Conservation (phyloP, 2,329 filamentous ascomycete species). For the Sarocladium brachiariae region DNA sequence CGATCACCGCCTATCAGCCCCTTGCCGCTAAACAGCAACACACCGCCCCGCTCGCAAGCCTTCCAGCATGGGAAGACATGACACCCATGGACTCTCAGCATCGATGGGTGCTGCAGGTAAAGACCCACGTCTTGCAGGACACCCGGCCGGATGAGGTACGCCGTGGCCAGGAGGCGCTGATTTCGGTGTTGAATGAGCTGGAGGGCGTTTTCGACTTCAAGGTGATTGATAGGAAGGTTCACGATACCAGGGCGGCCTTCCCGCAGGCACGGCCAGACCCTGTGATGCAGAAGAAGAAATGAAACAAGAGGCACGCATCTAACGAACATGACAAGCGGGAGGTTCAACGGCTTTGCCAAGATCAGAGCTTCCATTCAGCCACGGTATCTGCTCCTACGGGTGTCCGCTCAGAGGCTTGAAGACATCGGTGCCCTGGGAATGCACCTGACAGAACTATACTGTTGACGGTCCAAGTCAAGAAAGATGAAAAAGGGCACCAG, state of each 20-base stretch:
- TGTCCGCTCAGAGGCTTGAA: too few relatives aligned
- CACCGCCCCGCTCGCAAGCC: constrained; percentile 16
- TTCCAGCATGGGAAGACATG: constrained; percentile 42
- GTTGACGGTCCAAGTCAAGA: too few relatives aligned
- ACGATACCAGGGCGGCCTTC: constrained; percentile 41
- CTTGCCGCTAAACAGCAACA: constrained; percentile 18
- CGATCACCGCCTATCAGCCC: constrained; percentile 24
- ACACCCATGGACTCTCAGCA: constrained; percentile 40
- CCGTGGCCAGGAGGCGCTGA: constrained; percentile 46
- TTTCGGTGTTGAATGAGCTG: constrained; percentile 38
- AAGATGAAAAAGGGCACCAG: too few relatives aligned
- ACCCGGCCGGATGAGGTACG: constrained; percentile 51
- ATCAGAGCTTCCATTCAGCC: too few relatives aligned
- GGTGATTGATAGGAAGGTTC: constrained; percentile 42
- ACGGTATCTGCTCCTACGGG: too few relatives aligned
- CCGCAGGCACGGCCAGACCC: constrained; percentile 22
- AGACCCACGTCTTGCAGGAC: constrained; percentile 46
- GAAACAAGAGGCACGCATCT: too few relatives aligned
- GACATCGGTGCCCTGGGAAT: too few relatives aligned
- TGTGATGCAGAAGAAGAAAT: constrained; percentile 24
- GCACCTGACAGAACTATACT: too few relatives aligned
- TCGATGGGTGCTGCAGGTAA: constrained; percentile 50
- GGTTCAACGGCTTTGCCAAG: too few relatives aligned
- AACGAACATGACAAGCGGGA: too few relatives aligned
- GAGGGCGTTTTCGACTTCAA: constrained; percentile 47